These are phyloP conservation scores for Chaetomium fimeti DNA, from an alignment of 495 filamentous ascomycete species.

Conservation along the genomic window DNA sequence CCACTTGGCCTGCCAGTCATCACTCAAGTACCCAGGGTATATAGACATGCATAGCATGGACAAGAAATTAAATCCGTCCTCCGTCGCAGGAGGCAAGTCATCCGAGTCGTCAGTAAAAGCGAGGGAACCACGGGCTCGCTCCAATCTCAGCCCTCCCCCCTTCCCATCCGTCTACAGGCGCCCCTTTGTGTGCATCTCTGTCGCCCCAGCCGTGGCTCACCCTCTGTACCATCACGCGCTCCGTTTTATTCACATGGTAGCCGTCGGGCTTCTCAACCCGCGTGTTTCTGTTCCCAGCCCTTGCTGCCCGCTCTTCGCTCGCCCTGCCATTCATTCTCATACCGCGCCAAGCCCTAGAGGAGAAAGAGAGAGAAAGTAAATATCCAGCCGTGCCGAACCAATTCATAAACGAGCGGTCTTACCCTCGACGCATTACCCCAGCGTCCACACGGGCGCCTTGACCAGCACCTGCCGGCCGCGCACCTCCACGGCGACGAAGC, in stretches of 20 bases:
- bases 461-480: constrained; percentile 76
- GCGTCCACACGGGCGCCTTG: constrained; percentile 86
- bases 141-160: neutral
- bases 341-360: neutral
- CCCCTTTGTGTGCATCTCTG: neutral
- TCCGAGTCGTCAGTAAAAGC: constrained; percentile 19
- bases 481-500: constrained; percentile 84
- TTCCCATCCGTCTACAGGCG: neutral
- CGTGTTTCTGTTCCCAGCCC: neutral
- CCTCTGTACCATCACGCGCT: neutral
- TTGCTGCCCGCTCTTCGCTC: neutral
- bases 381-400: neutral
- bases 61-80: constrained; percentile 11
- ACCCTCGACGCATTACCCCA: constrained; percentile 37
- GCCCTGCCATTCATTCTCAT: neutral
- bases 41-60: constrained; percentile 16
- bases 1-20: no score
- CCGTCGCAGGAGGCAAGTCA: neutral
- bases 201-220: neutral
- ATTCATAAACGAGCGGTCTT: neutral
- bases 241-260: constrained; percentile 7
- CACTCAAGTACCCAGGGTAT: constrained; percentile 17
- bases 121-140: neutral
- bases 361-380: neutral
- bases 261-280: neutral